Evolutionary conservation across 768 basidiomycete species (phyloP).

Genomic region (Psilocybe tampanensis): DNA sequence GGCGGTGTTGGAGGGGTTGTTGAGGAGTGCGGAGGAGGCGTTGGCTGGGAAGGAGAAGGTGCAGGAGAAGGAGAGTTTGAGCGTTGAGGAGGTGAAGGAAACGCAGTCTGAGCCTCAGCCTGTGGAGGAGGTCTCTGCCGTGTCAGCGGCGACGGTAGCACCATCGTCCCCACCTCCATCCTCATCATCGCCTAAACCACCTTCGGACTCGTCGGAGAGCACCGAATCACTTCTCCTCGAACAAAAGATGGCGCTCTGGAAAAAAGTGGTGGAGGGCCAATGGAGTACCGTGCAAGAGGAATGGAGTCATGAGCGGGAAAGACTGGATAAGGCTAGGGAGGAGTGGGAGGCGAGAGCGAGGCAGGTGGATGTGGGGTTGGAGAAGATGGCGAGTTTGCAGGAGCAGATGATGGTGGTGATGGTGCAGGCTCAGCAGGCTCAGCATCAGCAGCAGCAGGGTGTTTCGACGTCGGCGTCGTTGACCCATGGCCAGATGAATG

Average conservation of each 20-base stretch:
- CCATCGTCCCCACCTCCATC: no score
- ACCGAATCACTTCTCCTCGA: no score
- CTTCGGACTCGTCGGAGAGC: conserved; percentile 39
- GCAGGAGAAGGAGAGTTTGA: no score
- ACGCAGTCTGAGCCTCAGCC: no score
- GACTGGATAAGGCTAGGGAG: conserved; percentile 62
- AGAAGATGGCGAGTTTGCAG: conserved; percentile 41
- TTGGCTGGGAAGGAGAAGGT: background rate
- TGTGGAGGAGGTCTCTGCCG: no score
- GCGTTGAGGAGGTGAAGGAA: background rate
- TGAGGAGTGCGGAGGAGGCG: conserved; percentile 28
- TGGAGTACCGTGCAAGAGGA: conserved; percentile 80
- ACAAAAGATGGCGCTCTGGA: conserved; percentile 73
- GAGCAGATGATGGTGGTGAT: conserved; percentile 35
- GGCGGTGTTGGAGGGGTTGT: conserved; percentile 62
- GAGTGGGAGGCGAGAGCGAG: conserved; percentile 39
- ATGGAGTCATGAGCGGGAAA: conserved; percentile 80
- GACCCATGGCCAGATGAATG: no score
- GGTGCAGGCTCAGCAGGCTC: conserved; percentile 33
- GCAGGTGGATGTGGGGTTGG: conserved; percentile 55
- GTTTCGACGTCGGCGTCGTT: no score
- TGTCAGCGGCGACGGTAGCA: no score
- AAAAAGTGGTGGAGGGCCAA: conserved; percentile 74
- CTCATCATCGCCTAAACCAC: background rate
- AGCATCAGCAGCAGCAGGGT: conserved; percentile 31